Percentiles rank a stretch among this genome's conserved stretches.
phyloP scores from a whole-genome alignment of 495 filamentous ascomycete genomes.

The Neurospora hispaniola region DNA sequence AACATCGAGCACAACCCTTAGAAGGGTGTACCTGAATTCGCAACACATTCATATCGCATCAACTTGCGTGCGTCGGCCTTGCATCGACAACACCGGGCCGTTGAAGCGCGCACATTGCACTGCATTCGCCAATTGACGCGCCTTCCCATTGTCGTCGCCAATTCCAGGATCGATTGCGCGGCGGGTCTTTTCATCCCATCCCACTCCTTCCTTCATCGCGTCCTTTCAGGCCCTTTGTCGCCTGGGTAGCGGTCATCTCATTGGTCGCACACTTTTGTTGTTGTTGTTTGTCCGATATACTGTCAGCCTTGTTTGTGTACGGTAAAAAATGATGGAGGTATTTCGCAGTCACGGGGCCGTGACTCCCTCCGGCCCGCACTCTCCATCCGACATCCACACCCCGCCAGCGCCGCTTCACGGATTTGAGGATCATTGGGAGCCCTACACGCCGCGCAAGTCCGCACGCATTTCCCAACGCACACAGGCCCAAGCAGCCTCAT shows the following conservation, averaged over 20 bases:
- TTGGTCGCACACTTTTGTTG: neutral
- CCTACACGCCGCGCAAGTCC: slow-evolving; percentile 54
- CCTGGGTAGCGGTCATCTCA: neutral
- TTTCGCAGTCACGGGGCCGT: slow-evolving; percentile 17
- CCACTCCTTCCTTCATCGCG: neutral
- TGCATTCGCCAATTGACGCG: neutral
- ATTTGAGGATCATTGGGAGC: slow-evolving; percentile 58
- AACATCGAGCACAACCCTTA: neutral
- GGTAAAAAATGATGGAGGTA: slow-evolving; percentile 1
- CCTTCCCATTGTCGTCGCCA: neutral
- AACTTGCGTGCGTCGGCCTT: neutral
- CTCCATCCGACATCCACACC: slow-evolving; percentile 46
- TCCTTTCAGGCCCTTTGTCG: neutral
- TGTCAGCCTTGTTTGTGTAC: neutral
- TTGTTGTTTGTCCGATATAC: neutral
- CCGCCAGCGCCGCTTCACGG: slow-evolving; percentile 68
- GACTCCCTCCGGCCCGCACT: slow-evolving; percentile 48
- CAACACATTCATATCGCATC: neutral
- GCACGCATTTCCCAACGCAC: slow-evolving; percentile 36
- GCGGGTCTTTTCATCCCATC: neutral
- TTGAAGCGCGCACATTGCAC: neutral
- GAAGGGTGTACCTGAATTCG: neutral
- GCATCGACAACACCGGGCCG: neutral
- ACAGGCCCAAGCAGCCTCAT: neutral
- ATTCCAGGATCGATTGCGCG: neutral